Evolutionary conservation across 805 yeast genomes (phyloP).

Genomic region (Candida hungchunana): DNA sequence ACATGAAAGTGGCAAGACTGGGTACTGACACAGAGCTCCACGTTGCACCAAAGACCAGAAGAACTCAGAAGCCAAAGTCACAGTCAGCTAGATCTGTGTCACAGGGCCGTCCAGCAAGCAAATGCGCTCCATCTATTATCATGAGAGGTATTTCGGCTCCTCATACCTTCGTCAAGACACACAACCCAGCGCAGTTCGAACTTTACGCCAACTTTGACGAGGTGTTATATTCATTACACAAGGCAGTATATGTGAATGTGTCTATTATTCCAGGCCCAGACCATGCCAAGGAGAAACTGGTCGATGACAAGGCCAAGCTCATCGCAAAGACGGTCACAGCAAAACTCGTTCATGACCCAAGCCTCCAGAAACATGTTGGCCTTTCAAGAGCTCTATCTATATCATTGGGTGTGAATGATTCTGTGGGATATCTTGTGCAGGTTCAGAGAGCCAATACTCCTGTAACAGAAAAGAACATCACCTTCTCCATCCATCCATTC

Average conservation of each 20-base stretch:
- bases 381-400: slow-evolving; percentile 50
- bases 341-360: slow-evolving; percentile 36
- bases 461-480: slow-evolving; percentile 30
- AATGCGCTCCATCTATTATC: slow-evolving; percentile 34
- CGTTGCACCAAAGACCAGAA: slow-evolving; percentile 65
- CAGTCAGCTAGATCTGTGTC: slow-evolving; percentile 24
- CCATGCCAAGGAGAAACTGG: slow-evolving; percentile 14
- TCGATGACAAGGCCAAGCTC: slow-evolving; percentile 9
- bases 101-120: slow-evolving; percentile 20
- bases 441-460: slow-evolving; percentile 41
- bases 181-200: slow-evolving; percentile 31
- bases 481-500: slow-evolving; percentile 51
- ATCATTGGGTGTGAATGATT: slow-evolving; percentile 48
- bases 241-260: slow-evolving; percentile 44
- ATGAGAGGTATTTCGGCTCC: slow-evolving; percentile 57
- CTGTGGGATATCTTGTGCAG: slow-evolving; percentile 50
- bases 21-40: slow-evolving; percentile 65
- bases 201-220: slow-evolving; percentile 44
- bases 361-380: slow-evolving; percentile 40
- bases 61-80: slow-evolving; percentile 23
- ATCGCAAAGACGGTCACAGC: slow-evolving; percentile 40
- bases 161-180: slow-evolving; percentile 34
- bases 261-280: slow-evolving; percentile 52
- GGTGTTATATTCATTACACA: slow-evolving; percentile 30
- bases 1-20: slow-evolving; percentile 41